Base-by-base conservation (phyloP, 2,329 filamentous ascomycete genomes). In the Trichoderma arundinaceum region DNA sequence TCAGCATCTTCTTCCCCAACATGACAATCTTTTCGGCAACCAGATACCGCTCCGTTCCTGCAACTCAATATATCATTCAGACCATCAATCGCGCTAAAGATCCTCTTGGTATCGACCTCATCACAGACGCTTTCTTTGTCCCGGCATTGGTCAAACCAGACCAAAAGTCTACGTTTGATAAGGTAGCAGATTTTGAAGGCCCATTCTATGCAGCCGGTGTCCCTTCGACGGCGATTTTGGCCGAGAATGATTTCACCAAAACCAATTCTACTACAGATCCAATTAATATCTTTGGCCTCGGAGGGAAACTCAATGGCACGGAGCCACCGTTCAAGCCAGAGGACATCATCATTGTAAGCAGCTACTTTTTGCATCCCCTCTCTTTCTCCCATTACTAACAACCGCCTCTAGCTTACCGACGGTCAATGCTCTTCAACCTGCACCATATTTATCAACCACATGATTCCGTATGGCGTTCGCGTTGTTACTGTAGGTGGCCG, bases 401-500 rank as follows among this genome's bases (percentile, higher is more conserved):
- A 2, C 3, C 8, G 10, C 8, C 12, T 1, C n/a, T 19, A 65
- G 62, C 62, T 65, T n/a, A 65, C 62, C n/a, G 84, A 88, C 69
- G 87, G 87, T 28, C 78, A 78, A 66, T 90, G 87, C 72, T 82
- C 79, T 10, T 88, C 85, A 0, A 86, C 87, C 3, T 90, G 87
- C 73, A 82, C 85, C 35, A 77, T 86, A 46, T 86, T 89, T 72
- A 78, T 79, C 12, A 81, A 86, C 51, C 78, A 87, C 28, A 81
- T 89, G 79, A 74, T 78, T 7, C 53, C 62, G 2, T 66, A 78
- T 80, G 82, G 83, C 22, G 83, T 90, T 2, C 83, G 83, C 68
- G 84, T 83, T 41, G 80, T 90, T 52, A 80, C 81, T 1, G 78
- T 88, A 28, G 88, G 88, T 15, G 88, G 88, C 1, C 81, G 85